A percentile compares a stretch with the other conserved stretches of the same genome.
These are phyloP conservation scores for Aspergillus sp. DNA, from an alignment of 2,329 filamentous ascomycete genomes.

Conservation along the genomic window DNA sequence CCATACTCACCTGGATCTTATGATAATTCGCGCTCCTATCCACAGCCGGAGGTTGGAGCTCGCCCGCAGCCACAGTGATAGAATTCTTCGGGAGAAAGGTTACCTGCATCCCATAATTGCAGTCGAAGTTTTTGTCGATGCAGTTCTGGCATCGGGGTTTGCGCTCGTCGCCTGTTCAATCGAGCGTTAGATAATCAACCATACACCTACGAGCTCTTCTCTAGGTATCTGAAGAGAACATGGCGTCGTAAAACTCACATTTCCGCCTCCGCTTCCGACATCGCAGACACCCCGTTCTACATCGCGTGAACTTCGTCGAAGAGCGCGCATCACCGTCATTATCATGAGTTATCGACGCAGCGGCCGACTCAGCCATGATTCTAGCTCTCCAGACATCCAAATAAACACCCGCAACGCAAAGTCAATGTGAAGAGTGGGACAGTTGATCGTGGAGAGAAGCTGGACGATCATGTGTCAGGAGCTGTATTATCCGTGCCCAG, in stretches of 20 bases:
- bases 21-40: constrained; percentile 16
- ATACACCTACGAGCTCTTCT: too few relatives aligned
- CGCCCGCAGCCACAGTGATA: constrained; percentile 35
- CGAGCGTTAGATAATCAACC: too few relatives aligned
- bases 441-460: too few relatives aligned
- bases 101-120: constrained; percentile 50
- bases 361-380: not conserved
- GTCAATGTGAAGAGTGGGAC: too few relatives aligned
- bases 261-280: constrained; percentile 52
- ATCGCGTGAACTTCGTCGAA: constrained; percentile 19
- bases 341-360: not conserved
- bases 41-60: constrained; percentile 2
- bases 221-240: not conserved
- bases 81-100: constrained; percentile 53
- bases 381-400: too few relatives aligned
- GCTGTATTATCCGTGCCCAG: too few relatives aligned
- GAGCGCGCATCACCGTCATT: not conserved
- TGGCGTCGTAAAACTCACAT: constrained; percentile 36
- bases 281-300: constrained; percentile 49
- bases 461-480: too few relatives aligned
- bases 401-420: too few relatives aligned
- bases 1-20: constrained; percentile 19
- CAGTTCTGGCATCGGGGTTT: constrained; percentile 54
- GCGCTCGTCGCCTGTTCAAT: constrained; percentile 48
- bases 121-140: constrained; percentile 47